Evolutionary conservation across 2,329 filamentous ascomycete species (phyloP), one percentile per base, ranked within the genome.

Genomic region (Diaporthe ampelina): DNA sequence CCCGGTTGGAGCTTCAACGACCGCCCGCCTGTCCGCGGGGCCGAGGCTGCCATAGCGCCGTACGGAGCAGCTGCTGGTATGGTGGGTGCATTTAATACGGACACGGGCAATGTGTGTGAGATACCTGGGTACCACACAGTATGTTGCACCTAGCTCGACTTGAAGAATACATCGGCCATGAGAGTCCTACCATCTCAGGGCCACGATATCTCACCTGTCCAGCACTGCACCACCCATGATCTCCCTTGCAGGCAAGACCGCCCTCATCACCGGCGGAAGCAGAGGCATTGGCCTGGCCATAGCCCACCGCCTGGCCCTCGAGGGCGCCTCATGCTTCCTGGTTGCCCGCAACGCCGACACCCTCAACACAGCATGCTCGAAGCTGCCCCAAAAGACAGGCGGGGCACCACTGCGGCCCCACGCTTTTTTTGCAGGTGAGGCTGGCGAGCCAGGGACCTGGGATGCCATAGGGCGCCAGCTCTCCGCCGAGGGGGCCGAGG

Each of bases 261-360:
- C 86, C 81, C 85, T 94, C 79, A 86, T 95, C 69, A 93, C 93
- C 3, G 94, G 94, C 63, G 93, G 89, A 26, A 93, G 92, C 57
- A 91, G 92, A 26, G 91, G 92, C 70, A 94, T 95, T 77, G 94
- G 94, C 58, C 85, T 87, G 56, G 89, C 90, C 69, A 93, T 95
- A 72, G 93, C 93, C 13, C 82, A 85, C 50, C 86, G 89, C n/a
- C 93, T 95, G 79, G 90, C 93, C 26, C 79, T 81, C 70, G 87
- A 91, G 74, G 93, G 92, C 43, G 91, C 88, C 52, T 82, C 83
- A 35, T 88, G 90, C 76, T 88, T 91, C 21, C 86, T 95, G 13
- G 86, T 94, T 26, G 91, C 91, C 58, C 89, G 92, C 75, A 86
- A 87, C 63, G 81, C 83, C 52, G 77, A 84, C 24, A 83, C 85